Conservation (phyloP, 1,139 yeast species). For the Saccharomycopsis crataegensis region DNA sequence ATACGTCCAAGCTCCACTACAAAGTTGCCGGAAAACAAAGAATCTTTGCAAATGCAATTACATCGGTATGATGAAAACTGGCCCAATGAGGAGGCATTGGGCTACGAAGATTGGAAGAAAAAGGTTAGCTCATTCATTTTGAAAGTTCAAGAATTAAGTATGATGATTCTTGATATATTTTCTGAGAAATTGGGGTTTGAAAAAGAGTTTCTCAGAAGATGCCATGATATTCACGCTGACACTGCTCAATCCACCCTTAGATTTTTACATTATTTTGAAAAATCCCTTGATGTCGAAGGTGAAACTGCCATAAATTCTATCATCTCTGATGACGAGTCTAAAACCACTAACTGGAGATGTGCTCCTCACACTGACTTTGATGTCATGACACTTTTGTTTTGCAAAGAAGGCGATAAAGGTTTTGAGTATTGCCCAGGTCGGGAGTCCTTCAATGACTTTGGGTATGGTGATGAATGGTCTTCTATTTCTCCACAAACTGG, state of each 20-base stretch:
- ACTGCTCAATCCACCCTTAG: constrained; percentile 29
- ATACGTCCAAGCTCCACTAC: constrained; percentile 27
- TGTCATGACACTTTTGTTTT: constrained; percentile 28
- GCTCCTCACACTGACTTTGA: constrained; percentile 31
- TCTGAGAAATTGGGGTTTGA: constrained; percentile 28
- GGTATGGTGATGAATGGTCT: constrained; percentile 28
- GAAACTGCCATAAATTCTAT: neutral
- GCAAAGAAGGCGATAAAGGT: constrained; percentile 30
- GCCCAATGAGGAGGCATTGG: constrained; percentile 27
- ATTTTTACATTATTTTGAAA: constrained; percentile 28
- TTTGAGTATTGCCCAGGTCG: constrained; percentile 31
- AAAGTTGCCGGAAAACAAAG: constrained; percentile 29
- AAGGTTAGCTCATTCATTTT: constrained; percentile 22
- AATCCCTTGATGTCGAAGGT: constrained; percentile 20
- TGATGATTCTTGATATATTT: constrained; percentile 23
- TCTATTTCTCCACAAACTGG: constrained; percentile 29
- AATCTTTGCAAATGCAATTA: constrained; percentile 28
- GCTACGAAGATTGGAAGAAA: constrained; percentile 24
- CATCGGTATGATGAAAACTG: constrained; percentile 27
- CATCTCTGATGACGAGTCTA: constrained; percentile 18
- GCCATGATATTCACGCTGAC: constrained; percentile 25
- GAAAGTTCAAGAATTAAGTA: constrained; percentile 25
- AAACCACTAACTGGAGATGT: constrained; percentile 27
- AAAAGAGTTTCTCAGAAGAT: constrained; percentile 24
- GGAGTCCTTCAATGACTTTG: constrained; percentile 28